phyloP scores from a whole-genome alignment of 2,329 filamentous ascomycete genomes.

The Alternaria panax region DNA sequence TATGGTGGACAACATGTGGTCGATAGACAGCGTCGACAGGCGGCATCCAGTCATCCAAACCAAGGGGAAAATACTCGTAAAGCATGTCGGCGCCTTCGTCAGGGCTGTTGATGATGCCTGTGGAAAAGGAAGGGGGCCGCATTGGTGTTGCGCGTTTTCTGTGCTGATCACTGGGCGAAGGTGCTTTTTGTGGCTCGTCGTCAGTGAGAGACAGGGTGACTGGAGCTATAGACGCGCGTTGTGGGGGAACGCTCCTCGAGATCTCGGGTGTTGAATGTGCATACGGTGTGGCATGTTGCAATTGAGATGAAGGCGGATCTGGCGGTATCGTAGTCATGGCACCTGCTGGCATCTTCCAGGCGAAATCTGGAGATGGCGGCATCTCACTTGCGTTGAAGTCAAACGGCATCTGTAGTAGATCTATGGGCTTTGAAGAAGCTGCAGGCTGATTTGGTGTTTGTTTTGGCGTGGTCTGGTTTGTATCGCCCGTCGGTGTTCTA shows the following conservation, averaged over 20 bases:
- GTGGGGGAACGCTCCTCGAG: constrained; percentile 49
- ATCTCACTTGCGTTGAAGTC: constrained; percentile 52
- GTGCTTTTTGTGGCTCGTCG: constrained; percentile 58
- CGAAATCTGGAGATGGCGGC: constrained; percentile 52
- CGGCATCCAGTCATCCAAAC: constrained; percentile 90
- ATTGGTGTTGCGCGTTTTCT: constrained; percentile 50
- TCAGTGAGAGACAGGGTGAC: constrained; percentile 65
- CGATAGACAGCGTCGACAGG: constrained; percentile 89
- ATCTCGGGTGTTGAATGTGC: constrained; percentile 63
- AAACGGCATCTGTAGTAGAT: constrained; percentile 51
- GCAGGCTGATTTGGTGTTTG: constrained; percentile 33
- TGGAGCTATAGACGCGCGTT: constrained; percentile 55
- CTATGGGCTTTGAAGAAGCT: constrained; percentile 41
- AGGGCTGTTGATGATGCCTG: constrained; percentile 65
- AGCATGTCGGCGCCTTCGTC: constrained; percentile 81
- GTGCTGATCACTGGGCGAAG: constrained; percentile 43
- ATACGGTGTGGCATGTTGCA: constrained; percentile 52
- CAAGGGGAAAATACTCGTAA: constrained; percentile 94
- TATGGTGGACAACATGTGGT: constrained; percentile 90
- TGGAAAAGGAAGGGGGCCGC: constrained; percentile 55
- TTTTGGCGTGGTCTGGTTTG: constrained; percentile 39
- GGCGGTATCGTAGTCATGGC: constrained; percentile 55
- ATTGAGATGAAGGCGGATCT: constrained; percentile 46
- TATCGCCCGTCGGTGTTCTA: constrained; percentile 48
- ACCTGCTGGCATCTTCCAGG: constrained; percentile 54